Percentiles rank a stretch among this genome's conserved stretches.
These are phyloP conservation scores for Lentinus tigrinus DNA, from an alignment of 768 basidiomycete species.

Conservation along the genomic window DNA sequence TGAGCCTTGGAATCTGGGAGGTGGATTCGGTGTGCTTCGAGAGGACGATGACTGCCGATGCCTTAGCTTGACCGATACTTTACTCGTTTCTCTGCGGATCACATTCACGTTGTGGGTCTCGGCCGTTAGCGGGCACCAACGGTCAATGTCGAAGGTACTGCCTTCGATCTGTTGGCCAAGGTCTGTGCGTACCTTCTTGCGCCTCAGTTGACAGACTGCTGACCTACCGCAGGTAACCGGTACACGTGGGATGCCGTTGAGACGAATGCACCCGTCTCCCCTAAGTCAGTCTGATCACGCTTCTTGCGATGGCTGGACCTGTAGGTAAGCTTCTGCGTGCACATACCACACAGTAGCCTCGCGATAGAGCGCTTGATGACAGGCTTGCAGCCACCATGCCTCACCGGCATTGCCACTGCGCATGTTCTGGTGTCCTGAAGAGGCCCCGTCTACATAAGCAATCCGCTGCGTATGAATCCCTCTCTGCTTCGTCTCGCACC, in stretches of 20 bases:
- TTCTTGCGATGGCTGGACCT: neutral
- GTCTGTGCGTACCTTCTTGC: neutral
- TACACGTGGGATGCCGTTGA: neutral
- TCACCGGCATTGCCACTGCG: slow-evolving; percentile 12
- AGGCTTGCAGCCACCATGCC: slow-evolving; percentile 8
- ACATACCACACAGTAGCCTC: neutral
- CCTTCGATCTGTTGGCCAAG: too few species aligned
- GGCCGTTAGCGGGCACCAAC: too few species aligned
- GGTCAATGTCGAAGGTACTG: too few species aligned
- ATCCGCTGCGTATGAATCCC: neutral
- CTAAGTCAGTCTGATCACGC: neutral
- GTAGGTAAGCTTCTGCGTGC: neutral
- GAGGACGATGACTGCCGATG: neutral
- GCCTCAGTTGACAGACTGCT: neutral
- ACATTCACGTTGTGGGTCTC: too few species aligned
- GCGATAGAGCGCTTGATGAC: neutral
- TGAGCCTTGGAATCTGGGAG: slow-evolving; percentile 34
- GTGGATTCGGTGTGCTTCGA: slow-evolving; percentile 17
- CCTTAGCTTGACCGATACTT: neutral
- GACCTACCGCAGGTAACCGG: neutral
- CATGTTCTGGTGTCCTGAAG: neutral
- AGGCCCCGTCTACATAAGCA: neutral
- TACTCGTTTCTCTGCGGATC: too few species aligned
- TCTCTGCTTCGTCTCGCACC: neutral
- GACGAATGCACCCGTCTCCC: neutral